Conservation (phyloP, 2,329 filamentous ascomycete genomes). For the Beauveria medogensis region DNA sequence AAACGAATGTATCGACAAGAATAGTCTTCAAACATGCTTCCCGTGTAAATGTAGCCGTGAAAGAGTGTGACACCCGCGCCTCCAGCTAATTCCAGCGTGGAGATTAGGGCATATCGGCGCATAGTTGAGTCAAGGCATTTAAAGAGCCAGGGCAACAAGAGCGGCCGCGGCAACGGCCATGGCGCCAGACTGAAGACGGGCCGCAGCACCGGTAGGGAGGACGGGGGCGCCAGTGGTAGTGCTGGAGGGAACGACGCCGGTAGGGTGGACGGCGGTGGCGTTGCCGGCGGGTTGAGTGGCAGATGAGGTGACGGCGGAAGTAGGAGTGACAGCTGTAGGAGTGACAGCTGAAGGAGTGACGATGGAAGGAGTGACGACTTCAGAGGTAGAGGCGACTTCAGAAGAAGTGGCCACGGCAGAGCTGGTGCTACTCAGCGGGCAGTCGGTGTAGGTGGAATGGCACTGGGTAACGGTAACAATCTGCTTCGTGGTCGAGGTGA, state of each 20-base stretch:
- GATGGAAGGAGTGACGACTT: neutral
- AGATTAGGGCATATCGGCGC: neutral
- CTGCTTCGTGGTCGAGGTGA: slow-evolving; percentile 37
- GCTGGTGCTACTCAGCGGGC: slow-evolving; percentile 26
- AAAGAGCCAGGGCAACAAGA: slow-evolving; percentile 4
- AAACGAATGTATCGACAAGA: slow-evolving; percentile 3
- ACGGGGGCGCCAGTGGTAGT: slow-evolving; percentile 14
- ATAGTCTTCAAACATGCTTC: slow-evolving; percentile 24
- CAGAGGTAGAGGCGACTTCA: neutral
- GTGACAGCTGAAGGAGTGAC: neutral
- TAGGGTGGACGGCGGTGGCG: slow-evolving; percentile 10
- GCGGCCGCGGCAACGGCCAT: slow-evolving; percentile 25
- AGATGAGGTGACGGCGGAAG: neutral
- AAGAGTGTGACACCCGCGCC: neutral
- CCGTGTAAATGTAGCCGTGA: slow-evolving; percentile 16
- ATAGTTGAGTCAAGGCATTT: neutral
- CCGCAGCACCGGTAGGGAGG: slow-evolving; percentile 24
- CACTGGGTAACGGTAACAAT: slow-evolving; percentile 41
- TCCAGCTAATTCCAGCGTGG: neutral
- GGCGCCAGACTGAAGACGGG: slow-evolving; percentile 30
- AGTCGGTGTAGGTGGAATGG: slow-evolving; percentile 35
- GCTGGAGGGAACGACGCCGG: neutral
- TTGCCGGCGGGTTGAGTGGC: neutral
- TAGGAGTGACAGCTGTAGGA: neutral
- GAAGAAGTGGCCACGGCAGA: slow-evolving; percentile 11